These are phyloP conservation scores for Batkoa obscura DNA, from an alignment of 371 early-diverging fungal genomes.

Conservation along the genomic window DNA sequence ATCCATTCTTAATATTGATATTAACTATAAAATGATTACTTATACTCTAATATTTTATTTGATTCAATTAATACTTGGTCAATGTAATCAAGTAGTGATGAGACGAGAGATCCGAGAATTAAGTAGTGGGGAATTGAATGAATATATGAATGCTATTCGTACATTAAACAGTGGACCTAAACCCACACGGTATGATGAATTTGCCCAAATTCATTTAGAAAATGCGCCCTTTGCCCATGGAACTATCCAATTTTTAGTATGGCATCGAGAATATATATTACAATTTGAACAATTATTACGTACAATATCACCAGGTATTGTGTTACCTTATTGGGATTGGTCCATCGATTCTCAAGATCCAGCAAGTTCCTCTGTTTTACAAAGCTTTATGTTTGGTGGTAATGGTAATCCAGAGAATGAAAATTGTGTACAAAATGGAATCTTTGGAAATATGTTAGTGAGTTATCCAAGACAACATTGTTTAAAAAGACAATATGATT, in stretches of 20 bases:
- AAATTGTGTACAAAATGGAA: background rate
- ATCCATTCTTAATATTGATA: no score
- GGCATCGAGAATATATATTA: background rate
- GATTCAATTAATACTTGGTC: background rate
- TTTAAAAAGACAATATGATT: slow-evolving; percentile 10
- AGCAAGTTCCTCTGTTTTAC: background rate
- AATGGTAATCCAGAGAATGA: background rate
- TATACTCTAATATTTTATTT: no score
- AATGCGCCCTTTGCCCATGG: background rate
- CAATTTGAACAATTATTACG: background rate
- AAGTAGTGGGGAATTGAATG: background rate
- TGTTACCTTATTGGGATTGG: slow-evolving; percentile 4
- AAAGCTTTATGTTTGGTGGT: background rate
- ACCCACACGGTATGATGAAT: slow-evolving; percentile 2
- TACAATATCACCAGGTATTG: background rate
- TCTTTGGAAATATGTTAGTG: background rate
- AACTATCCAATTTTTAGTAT: background rate
- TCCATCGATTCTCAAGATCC: slow-evolving; percentile 1
- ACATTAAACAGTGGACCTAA: background rate
- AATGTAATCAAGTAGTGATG: background rate
- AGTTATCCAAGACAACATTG: slow-evolving; percentile 9
- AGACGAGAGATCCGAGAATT: slow-evolving; percentile 4
- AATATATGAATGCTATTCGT: background rate
- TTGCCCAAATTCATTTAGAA: background rate
- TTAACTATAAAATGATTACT: no score